These are phyloP conservation scores for Fraxinus angustifolia DNA, from an alignment of 305 asterid genomes.

Conservation along the genomic window DNA sequence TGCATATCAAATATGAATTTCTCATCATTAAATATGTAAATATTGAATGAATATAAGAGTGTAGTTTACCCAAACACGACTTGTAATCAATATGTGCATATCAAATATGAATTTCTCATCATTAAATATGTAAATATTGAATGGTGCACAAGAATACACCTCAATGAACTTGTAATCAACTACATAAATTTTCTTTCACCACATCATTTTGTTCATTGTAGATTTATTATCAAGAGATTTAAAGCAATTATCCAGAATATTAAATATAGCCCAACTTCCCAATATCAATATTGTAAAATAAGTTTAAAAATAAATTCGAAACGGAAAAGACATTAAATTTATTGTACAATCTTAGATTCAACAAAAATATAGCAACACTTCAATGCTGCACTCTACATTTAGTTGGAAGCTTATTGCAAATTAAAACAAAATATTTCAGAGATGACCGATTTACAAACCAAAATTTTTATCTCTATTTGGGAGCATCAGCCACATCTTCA, in stretches of 20 bases:
- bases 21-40: too few species aligned
- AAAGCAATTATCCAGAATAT: background rate
- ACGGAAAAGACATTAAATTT: background rate
- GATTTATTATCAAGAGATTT: background rate
- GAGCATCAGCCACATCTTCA: slow-evolving; percentile 32
- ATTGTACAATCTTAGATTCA: background rate
- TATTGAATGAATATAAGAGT: too few species aligned
- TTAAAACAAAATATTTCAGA: slow-evolving; percentile 1
- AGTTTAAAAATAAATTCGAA: background rate
- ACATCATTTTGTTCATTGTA: background rate
- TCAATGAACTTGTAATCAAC: background rate
- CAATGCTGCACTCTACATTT: background rate
- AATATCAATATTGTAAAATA: background rate
- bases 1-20: too few species aligned
- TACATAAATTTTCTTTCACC: background rate
- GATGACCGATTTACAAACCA: background rate
- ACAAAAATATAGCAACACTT: background rate
- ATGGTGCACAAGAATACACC: background rate
- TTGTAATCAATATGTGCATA: background rate
- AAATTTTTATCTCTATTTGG: slow-evolving; percentile 34
- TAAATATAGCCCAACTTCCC: background rate
- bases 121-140: background rate
- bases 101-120: background rate
- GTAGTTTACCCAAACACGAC: background rate
- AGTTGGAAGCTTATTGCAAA: slow-evolving; percentile 28